Evolutionary conservation across 768 basidiomycete species (phyloP).

Genomic region (Lactarius vividus): DNA sequence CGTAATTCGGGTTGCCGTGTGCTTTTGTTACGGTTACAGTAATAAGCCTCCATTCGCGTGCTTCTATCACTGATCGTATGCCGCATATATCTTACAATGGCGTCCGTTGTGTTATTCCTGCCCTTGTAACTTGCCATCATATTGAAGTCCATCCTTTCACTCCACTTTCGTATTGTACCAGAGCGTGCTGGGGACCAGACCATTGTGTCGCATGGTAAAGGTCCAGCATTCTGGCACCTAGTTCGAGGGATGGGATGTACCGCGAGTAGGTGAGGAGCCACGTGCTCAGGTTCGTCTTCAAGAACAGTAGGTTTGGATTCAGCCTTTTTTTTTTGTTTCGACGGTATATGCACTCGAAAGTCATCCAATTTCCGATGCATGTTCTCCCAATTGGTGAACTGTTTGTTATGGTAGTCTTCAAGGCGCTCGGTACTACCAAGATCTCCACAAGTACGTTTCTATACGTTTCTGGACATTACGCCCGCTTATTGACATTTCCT

Average conservation of each 20-base stretch:
- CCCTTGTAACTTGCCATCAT: slow-evolving; percentile 73
- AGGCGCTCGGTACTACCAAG: slow-evolving; percentile 64
- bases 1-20: no score
- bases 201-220: slow-evolving; percentile 78
- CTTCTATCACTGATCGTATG: slow-evolving; percentile 7
- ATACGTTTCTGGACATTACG: not conserved
- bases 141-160: slow-evolving; percentile 76
- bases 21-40: no score
- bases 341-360: slow-evolving; percentile 35
- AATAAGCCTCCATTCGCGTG: no score
- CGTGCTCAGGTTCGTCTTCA: slow-evolving; percentile 43
- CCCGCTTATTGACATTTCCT: not conserved
- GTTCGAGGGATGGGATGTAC: no score
- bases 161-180: slow-evolving; percentile 78
- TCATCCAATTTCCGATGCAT: slow-evolving; percentile 62
- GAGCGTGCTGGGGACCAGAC: slow-evolving; percentile 80
- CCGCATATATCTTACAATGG: slow-evolving; percentile 46
- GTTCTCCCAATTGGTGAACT: slow-evolving; percentile 60
- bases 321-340: not conserved
- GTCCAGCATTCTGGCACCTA: slow-evolving; percentile 75
- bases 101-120: slow-evolving; percentile 70
- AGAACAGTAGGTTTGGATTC: slow-evolving; percentile 40
- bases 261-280: slow-evolving; percentile 41
- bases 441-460: slow-evolving; percentile 65
- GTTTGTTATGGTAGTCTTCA: slow-evolving; percentile 58